phyloP scores from a whole-genome alignment of 345 rosid species.

The Pseudoturritis turrita region DNA sequence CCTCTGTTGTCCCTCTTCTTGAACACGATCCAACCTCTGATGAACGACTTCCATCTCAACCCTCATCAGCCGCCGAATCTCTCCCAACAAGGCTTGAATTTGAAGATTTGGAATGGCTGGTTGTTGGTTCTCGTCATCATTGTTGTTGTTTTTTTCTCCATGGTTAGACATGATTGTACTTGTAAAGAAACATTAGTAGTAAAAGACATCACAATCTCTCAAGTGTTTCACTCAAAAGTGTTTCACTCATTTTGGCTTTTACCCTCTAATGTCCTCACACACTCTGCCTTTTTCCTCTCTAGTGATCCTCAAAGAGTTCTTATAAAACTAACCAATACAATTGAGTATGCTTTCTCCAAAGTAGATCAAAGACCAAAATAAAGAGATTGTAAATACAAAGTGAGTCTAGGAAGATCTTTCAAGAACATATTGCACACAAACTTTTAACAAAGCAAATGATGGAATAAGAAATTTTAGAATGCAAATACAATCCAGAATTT shows the following conservation, averaged over 20 bases:
- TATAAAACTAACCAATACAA: too few species aligned
- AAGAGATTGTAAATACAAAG: too few species aligned
- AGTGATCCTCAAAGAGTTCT: too few species aligned
- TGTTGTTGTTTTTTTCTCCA: background rate
- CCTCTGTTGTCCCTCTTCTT: background rate
- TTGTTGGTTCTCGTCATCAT: background rate
- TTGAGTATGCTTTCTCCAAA: too few species aligned
- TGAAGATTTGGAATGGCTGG: too few species aligned
- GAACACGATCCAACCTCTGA: background rate
- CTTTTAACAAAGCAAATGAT: too few species aligned
- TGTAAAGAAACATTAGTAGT: background rate
- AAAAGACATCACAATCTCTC: background rate
- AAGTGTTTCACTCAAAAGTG: background rate
- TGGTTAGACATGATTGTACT: background rate
- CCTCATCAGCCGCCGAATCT: background rate
- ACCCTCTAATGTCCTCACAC: background rate
- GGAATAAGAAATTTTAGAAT: too few species aligned
- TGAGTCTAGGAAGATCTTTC: too few species aligned
- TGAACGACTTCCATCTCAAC: background rate
- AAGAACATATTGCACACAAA: too few species aligned
- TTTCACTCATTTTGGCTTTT: background rate
- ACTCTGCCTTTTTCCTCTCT: too few species aligned
- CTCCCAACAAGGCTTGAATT: background rate
- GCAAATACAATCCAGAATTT: too few species aligned
- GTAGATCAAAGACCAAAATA: too few species aligned